A percentile compares a stretch with the other conserved stretches of the same genome.
Evolutionary conservation across 768 basidiomycete genomes (phyloP).

Genomic region (Imleria badia): DNA sequence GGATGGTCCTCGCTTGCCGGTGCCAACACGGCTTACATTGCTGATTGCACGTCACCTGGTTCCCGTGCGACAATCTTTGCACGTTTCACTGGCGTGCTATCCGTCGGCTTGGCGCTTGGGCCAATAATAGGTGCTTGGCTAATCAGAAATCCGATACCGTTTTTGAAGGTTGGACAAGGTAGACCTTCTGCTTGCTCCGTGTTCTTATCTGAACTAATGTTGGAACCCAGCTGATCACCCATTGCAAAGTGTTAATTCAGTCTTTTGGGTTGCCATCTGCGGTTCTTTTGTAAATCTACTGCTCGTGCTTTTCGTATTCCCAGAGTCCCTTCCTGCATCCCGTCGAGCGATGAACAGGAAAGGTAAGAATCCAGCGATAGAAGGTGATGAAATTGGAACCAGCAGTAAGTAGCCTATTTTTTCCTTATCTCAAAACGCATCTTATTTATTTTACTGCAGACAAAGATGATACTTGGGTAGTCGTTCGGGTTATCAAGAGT

Average conservation of each 20-base stretch:
- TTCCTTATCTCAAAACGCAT: not conserved
- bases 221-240: slow-evolving; percentile 28
- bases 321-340: slow-evolving; percentile 48
- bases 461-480: slow-evolving; percentile 6
- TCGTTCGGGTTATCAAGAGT: slow-evolving; percentile 35
- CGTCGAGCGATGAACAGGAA: slow-evolving; percentile 28
- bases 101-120: slow-evolving; percentile 74
- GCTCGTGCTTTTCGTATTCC: slow-evolving; percentile 59
- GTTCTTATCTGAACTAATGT: slow-evolving; percentile 7
- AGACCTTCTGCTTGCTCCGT: not conserved
- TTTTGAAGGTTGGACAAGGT: slow-evolving; percentile 30
- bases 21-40: slow-evolving; percentile 68
- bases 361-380: slow-evolving; percentile 30
- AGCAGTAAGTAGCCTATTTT: slow-evolving; percentile 10
- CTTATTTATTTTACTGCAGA: not conserved
- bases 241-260: slow-evolving; percentile 41
- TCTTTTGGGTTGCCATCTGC: slow-evolving; percentile 53
- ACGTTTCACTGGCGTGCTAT: slow-evolving; percentile 71
- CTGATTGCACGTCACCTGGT: slow-evolving; percentile 79
- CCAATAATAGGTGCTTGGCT: slow-evolving; percentile 65
- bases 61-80: slow-evolving; percentile 72
- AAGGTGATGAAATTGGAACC: slow-evolving; percentile 3
- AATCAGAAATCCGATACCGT: slow-evolving; percentile 43
- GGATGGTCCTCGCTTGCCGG: slow-evolving; percentile 68
- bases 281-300: slow-evolving; percentile 51